Percentiles rank a stretch among this genome's conserved stretches.
Evolutionary conservation across 768 basidiomycete genomes (phyloP).

Genomic region (Suillus tomentosus): DNA sequence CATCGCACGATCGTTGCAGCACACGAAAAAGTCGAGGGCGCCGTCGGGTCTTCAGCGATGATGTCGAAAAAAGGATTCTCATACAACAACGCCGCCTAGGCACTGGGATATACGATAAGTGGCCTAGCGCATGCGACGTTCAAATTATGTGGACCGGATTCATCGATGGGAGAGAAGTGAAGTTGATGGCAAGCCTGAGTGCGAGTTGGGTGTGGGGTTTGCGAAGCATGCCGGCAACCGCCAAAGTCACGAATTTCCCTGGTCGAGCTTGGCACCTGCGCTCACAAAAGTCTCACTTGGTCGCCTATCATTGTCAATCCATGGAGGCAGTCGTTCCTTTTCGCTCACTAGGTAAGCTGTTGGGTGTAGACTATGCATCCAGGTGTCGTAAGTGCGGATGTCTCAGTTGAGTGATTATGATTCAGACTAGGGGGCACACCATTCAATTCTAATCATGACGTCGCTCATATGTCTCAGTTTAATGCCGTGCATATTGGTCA

Average conservation of each 20-base stretch:
- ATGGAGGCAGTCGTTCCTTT: not conserved
- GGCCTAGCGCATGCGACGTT: not conserved
- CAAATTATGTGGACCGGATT: not conserved
- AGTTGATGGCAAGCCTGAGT: not conserved
- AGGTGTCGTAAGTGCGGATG: not conserved
- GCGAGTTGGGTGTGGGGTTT: not conserved
- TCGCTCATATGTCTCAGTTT: not conserved
- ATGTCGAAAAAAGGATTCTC: not conserved
- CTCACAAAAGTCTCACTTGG: not conserved
- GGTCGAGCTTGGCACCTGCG: not conserved
- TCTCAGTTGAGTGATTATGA: constrained; percentile 5
- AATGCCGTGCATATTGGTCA: not conserved
- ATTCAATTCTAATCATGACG: constrained; percentile 4
- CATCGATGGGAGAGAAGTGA: not conserved
- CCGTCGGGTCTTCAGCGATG: not conserved
- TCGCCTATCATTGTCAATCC: not conserved
- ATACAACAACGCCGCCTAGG: not conserved
- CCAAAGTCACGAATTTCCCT: not conserved
- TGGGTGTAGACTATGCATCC: not conserved
- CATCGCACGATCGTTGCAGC: not conserved
- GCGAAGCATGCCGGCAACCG: not conserved
- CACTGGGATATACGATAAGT: not conserved
- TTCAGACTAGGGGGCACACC: not conserved
- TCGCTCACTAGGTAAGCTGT: not conserved
- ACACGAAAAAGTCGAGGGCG: not conserved